phyloP scores from a whole-genome alignment of 2,329 filamentous ascomycete species.

The Alternaria gansuensis region DNA sequence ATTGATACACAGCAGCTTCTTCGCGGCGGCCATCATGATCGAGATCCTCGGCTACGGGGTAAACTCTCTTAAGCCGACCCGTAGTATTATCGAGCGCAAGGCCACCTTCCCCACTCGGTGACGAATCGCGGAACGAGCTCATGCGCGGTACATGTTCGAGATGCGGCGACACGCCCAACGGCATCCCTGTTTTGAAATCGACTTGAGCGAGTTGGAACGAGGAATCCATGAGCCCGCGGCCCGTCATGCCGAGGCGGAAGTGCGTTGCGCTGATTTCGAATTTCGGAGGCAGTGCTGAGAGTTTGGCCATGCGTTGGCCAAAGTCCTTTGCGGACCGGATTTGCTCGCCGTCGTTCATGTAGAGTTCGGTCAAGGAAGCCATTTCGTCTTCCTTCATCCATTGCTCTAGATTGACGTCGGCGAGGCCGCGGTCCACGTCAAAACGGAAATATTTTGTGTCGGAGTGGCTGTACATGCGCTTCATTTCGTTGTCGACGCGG shows the following conservation, averaged over 20 bases:
- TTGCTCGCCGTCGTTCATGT: constrained; percentile 52
- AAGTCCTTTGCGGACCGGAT: constrained; percentile 41
- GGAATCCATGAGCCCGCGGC: constrained; percentile 41
- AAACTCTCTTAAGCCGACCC: constrained; percentile 43
- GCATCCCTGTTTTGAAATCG: constrained; percentile 52
- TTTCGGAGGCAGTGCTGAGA: constrained; percentile 47
- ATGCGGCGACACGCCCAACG: constrained; percentile 33
- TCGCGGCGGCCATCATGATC: constrained; percentile 49
- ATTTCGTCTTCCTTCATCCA: constrained; percentile 56
- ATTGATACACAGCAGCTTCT: constrained; percentile 51
- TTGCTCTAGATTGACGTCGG: constrained; percentile 51
- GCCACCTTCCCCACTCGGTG: constrained; percentile 46
- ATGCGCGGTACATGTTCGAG: constrained; percentile 38
- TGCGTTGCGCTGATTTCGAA: constrained; percentile 48
- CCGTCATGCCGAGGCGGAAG: constrained; percentile 48
- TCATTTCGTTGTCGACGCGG: constrained; percentile 54
- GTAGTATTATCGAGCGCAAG: constrained; percentile 36
- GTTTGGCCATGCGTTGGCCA: constrained; percentile 50
- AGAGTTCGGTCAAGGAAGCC: constrained; percentile 52
- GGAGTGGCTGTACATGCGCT: constrained; percentile 52
- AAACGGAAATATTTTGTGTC: constrained; percentile 53
- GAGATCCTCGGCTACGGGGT: constrained; percentile 49
- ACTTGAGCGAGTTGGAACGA: constrained; percentile 47
- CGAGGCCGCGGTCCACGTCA: constrained; percentile 53
- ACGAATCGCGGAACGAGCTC: constrained; percentile 34